Evolutionary conservation across 768 basidiomycete species (phyloP), one percentile per base, ranked within the genome.

Genomic region (Cystofilobasidium capitatum): DNA sequence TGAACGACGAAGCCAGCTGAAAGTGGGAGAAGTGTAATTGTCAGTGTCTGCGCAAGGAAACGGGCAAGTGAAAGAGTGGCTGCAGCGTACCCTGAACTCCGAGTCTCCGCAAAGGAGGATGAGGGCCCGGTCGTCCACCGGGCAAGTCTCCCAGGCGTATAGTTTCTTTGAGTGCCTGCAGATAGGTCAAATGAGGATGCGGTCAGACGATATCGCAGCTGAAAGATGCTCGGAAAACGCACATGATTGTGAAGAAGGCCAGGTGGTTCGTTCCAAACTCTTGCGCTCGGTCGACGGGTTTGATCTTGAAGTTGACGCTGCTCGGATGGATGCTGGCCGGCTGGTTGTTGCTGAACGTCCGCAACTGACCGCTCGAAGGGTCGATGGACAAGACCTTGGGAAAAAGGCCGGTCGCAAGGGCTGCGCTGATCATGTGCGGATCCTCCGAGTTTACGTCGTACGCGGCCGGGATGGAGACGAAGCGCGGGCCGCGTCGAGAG

Each of bases 201-300:
- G 69, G n/a, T 64, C 65, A 69, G 68, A 72, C 54, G 71, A 70
- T 31, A 33, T 29, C 33, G 62, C 62, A n/a, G 49, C 44, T 20
- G 35, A 29, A 5, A 29, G 35, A 42, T 20, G 57, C 29, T 36
- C 29, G 54, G 14, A 31, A 6, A 7, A 76, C 82, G 70, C 71
- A 89, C 89, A 91, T 93, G 42, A 94, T 80, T 0, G 91, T 93
- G 76, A 92, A 96, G 76, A 91, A 94, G 20, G 82, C 80, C 60
- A 94, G 75, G 76, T 90, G 81, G 69, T 87, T 86, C 17, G 82
- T 83, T 0, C 85, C 86, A 71, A 92, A 86, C 51, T 55, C 51
- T 31, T 55, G 17, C 17, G 17, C 17, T 31, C 51, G 51, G 63
- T 93, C 89, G 57, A 69, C 10, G 83, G 79, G 73, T 81, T 86